Conservation (phyloP, 192 early-diverging fungal species). For the Radiomyces spectabilis region DNA sequence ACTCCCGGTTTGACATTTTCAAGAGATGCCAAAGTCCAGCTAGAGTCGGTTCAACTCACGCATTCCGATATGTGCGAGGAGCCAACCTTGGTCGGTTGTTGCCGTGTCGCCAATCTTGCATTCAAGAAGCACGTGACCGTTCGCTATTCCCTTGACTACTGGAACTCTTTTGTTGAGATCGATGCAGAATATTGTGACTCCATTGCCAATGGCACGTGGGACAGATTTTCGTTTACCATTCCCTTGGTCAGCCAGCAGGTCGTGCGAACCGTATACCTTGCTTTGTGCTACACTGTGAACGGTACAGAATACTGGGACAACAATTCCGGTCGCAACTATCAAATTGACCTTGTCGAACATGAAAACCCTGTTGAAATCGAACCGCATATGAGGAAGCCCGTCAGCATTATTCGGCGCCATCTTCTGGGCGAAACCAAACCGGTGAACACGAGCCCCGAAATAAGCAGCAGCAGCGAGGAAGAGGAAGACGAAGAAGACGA, state of each 20-base stretch:
- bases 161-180: constrained; percentile 61
- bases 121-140: constrained; percentile 74
- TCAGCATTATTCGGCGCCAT: neutral
- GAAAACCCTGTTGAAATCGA: no score
- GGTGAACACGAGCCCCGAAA: no score
- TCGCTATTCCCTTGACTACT: constrained; percentile 71
- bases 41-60: neutral
- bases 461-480: neutral
- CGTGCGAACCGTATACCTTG: constrained; percentile 52
- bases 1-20: no score
- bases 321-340: constrained; percentile 84
- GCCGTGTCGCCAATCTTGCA: constrained; percentile 83
- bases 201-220: constrained; percentile 39
- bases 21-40: neutral
- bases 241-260: no score
- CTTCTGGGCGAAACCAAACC: neutral
- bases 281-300: constrained; percentile 63
- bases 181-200: constrained; percentile 53
- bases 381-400: no score
- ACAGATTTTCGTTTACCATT: constrained; percentile 67
- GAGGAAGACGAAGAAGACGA: constrained; percentile 2
- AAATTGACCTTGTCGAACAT: constrained; percentile 48
- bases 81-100: constrained; percentile 32
- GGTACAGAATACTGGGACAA: constrained; percentile 89
- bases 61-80: neutral